These are phyloP conservation scores for Penicillium riverlandense DNA, from an alignment of 495 filamentous ascomycete genomes.

Conservation along the genomic window DNA sequence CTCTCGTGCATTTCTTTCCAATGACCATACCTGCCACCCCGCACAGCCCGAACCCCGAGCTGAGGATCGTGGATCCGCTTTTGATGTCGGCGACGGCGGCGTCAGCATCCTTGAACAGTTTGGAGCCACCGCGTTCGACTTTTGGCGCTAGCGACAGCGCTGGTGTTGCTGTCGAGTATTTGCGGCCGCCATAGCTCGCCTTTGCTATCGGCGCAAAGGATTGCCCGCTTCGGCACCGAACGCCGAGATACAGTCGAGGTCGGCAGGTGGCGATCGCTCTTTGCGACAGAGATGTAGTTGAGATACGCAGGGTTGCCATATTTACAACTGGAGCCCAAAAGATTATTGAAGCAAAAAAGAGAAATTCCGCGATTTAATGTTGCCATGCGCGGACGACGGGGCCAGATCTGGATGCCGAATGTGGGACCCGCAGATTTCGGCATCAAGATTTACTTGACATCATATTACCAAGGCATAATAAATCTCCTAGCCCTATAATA, in stretches of 20 bases:
- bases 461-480: too few species aligned
- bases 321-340: neutral
- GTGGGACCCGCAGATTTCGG: too few species aligned
- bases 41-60: constrained; percentile 82
- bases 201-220: constrained; percentile 5
- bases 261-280: constrained; percentile 17
- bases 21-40: constrained; percentile 59
- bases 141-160: constrained; percentile 16
- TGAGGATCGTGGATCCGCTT: constrained; percentile 64
- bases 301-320: constrained; percentile 27
- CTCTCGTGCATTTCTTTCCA: neutral
- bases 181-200: neutral
- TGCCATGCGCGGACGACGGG: neutral
- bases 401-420: too few species aligned
- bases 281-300: constrained; percentile 20
- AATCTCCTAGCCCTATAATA: too few species aligned
- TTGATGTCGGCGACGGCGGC: constrained; percentile 69
- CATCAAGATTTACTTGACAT: too few species aligned
- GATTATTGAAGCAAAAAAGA: too few species aligned
- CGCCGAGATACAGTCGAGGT: constrained; percentile 16
- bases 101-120: constrained; percentile 66
- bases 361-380: neutral
- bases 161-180: constrained; percentile 18
- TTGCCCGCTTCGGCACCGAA: constrained; percentile 10
- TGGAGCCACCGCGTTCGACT: constrained; percentile 39